Evolutionary conservation across 1,284 basidiomycete genomes (phyloP), one percentile per base, ranked within the genome.

Genomic region (Microbotryum violaceum): DNA sequence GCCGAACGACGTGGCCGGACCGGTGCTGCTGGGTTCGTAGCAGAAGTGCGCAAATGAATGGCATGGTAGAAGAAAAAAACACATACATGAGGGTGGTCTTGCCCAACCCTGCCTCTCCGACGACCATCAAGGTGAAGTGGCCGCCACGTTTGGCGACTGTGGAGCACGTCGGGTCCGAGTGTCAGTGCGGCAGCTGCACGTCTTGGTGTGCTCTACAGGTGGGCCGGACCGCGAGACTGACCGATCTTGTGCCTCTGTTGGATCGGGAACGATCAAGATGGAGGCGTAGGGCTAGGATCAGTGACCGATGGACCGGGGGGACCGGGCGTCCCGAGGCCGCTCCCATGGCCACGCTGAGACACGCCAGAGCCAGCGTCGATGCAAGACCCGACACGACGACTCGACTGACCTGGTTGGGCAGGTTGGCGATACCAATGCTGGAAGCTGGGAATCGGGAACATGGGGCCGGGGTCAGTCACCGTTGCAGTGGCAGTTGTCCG

Each of bases 41-140:
- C 9, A 31, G 8, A 31, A 31, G 9, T 3, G 8, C 8, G 31
- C 31, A 31, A 10, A 1, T 31, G 1, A 10, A 10, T 31, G 9
- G 31, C 31, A 1, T 10, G 31, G 8, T 31, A 31, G 31, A 31
- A 10, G 9, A 31, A 10, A 2, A 10, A 2, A 31, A 27, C 1
- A 58, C 59, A 33, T 54, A 63, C 61, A 67, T 70, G 57, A 66
- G 54, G 21, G 62, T 63, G 25, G 67, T 68, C 64, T 97, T 96
- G 60, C 92, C 92, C 63, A 96, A 80, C 62, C 92, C 92, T 65
- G 89, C 92, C 79, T 97, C 92, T 77, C 91, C 94, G 64, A 97
- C 94, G 44, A 97, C 96, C 94, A 99, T 99, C 73, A 99, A 84
- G 60, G 96, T 98, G 78, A 98, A 97, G 81, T 97, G 93, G 27